Percentiles rank a stretch among this genome's conserved stretches.
Conservation (phyloP, 148 eudicot genomes). For the Rhododendron simsii region DNA sequence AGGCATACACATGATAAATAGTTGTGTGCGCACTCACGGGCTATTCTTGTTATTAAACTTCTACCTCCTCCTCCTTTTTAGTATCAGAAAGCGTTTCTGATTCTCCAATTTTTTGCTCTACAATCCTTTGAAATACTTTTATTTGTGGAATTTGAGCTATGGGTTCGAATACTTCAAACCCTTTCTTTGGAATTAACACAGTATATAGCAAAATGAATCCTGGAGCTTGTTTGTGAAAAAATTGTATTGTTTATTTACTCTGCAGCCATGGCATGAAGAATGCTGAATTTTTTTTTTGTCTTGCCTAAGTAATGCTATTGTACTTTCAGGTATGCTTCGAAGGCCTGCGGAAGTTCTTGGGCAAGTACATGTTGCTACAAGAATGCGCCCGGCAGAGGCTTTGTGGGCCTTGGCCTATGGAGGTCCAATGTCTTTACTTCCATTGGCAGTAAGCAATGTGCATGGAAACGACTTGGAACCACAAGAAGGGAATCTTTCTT, state of each 20-base stretch:
- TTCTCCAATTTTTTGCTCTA: background rate
- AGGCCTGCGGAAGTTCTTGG: constrained; percentile 99
- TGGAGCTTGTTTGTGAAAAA: constrained; percentile 5
- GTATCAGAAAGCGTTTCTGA: background rate
- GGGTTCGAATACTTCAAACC: background rate
- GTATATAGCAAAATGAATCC: background rate
- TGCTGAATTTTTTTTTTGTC: background rate
- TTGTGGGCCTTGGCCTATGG: constrained; percentile 97
- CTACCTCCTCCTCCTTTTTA: background rate
- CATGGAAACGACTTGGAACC: constrained; percentile 75
- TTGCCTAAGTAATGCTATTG: constrained; percentile 3
- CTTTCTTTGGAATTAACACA: background rate
- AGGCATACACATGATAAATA: background rate
- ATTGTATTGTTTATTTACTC: background rate
- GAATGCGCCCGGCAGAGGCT: constrained; percentile 90
- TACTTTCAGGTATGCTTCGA: constrained; percentile 61
- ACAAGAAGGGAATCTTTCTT: constrained; percentile 49
- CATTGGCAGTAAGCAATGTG: constrained; percentile 70
- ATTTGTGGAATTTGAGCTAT: background rate
- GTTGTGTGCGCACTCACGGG: background rate
- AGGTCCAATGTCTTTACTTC: constrained; percentile 95
- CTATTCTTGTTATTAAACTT: background rate
- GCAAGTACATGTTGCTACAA: constrained; percentile 93
- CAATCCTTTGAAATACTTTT: background rate
- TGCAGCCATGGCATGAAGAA: constrained; percentile 6